phyloP scores from a whole-genome alignment of 2,329 filamentous ascomycete species.

The Setomelanomma holmii region DNA sequence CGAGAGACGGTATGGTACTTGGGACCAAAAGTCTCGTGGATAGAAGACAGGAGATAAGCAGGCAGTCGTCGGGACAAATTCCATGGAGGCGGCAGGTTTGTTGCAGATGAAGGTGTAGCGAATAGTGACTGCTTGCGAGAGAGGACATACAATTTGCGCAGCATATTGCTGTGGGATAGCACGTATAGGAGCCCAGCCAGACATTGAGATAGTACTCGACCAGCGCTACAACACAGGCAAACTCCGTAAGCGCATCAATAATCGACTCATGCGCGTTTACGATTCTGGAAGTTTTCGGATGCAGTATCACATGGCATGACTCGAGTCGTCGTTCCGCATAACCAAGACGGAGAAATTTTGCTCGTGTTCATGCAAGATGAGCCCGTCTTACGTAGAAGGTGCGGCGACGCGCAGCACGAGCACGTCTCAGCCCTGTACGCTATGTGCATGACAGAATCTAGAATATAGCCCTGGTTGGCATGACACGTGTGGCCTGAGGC shows the following conservation, averaged over 20 bases:
- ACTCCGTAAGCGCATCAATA: background rate
- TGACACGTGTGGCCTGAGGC: background rate
- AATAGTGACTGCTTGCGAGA: too few species aligned
- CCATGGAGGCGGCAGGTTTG: too few species aligned
- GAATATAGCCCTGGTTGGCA: background rate
- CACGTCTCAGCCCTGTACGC: background rate
- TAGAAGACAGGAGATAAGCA: too few species aligned
- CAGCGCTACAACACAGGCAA: background rate
- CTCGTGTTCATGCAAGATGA: background rate
- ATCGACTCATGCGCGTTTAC: background rate
- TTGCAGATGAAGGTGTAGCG: too few species aligned
- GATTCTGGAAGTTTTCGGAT: background rate
- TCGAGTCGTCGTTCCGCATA: background rate
- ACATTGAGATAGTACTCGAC: too few species aligned
- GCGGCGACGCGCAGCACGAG: constrained; percentile 2
- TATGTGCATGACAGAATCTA: constrained; percentile 2
- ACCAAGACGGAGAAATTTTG: background rate
- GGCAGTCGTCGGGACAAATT: too few species aligned
- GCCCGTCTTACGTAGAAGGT: background rate
- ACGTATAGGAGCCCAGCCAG: too few species aligned
- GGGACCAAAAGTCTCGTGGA: too few species aligned
- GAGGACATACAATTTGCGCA: too few species aligned
- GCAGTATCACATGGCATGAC: background rate
- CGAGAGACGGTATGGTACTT: too few species aligned
- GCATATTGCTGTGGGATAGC: too few species aligned